Base-by-base conservation (phyloP, 345 rosid genomes). In the Gossypium arboreum region DNA sequence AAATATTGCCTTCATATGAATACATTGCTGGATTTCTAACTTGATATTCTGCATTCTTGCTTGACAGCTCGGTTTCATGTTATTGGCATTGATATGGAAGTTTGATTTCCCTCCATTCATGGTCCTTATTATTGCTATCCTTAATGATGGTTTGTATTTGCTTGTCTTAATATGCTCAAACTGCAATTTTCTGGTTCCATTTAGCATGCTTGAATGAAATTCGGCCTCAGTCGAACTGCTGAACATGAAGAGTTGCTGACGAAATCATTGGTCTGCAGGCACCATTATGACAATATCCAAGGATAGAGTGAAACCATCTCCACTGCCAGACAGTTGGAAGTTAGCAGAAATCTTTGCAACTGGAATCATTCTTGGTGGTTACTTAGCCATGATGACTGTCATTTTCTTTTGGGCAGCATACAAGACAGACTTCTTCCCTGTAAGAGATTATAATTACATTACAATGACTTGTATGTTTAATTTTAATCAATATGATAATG, bases 41-140 rank as follows among this genome's bases (percentile, higher is more conserved):
- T 51, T 20, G 3, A 9, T 43, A 16, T 51, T 41, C 18, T 15
- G 17, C 39, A 15, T 39, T 66, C 45, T 67, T 41, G 47, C 80
- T 62, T 58, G 67, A 75, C 83, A 89, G 91, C 87, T 86, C 12
- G 88, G 91, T 44, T 89, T 87, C 83, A 86, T 87, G 90, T 70
- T 89, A 16, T 81, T 89, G 71, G 91, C 93, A 52, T 89, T 89
- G 67, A 86, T 87, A 52, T 89, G 93, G 93, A 11, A 84, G 63
- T 89, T 89, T 39, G 93, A 89, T 58, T 89, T 87, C 83, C 89
- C 89, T 27, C 93, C 91, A 63, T 87, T 87, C 84, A 86, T 87
- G 91, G 90, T 86, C 80, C 81, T 88, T 77, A 88, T 87, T 9
- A 88, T 86, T 57, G 91, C 90, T 16, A 86, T 86, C 63, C 88